These are phyloP conservation scores for Coemansia sp. DNA, from an alignment of 371 early-diverging fungal genomes.

Conservation along the genomic window DNA sequence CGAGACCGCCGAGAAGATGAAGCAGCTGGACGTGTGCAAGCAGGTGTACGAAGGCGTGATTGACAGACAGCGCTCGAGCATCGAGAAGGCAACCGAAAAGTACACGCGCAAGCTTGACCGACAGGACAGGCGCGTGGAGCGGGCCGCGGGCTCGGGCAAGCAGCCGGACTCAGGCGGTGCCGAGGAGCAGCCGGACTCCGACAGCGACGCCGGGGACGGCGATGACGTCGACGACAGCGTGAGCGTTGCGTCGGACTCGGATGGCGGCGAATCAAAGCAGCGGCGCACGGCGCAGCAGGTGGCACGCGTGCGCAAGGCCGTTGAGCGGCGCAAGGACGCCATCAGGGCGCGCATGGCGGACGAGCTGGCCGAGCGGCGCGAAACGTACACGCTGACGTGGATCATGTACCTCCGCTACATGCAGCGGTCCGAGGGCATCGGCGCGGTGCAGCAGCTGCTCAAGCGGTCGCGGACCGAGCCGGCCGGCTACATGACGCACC, in stretches of 20 bases:
- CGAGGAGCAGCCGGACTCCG: constrained; percentile 1
- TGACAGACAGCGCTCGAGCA: constrained; percentile 52
- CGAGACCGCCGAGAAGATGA: constrained; percentile 79
- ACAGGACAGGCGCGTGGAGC: constrained; percentile 24
- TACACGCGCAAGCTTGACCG: constrained; percentile 25
- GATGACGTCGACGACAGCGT: constrained; percentile 56
- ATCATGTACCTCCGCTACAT: constrained; percentile 84
- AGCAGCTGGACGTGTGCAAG: constrained; percentile 67
- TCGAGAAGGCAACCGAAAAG: constrained; percentile 18
- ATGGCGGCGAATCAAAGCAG: constrained; percentile 4
- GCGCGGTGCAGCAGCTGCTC: constrained; percentile 77
- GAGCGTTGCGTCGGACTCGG: constrained; percentile 15
- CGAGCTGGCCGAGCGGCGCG: constrained; percentile 63
- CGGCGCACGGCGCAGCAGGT: neutral
- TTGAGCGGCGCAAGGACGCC: constrained; percentile 63
- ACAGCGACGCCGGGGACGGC: constrained; percentile 48
- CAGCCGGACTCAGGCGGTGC: constrained; percentile 3
- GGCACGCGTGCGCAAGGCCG: constrained; percentile 50
- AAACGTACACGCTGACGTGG: constrained; percentile 73
- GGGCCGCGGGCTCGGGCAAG: neutral
- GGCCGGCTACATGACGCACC: constrained; percentile 67
- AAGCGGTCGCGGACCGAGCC: constrained; percentile 74
- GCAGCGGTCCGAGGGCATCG: constrained; percentile 76
- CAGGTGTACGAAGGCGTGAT: constrained; percentile 72
- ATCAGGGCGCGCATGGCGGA: constrained; percentile 63